Conservation (phyloP, 2,329 filamentous ascomycete genomes). For the Colletotrichum tanaceti region DNA sequence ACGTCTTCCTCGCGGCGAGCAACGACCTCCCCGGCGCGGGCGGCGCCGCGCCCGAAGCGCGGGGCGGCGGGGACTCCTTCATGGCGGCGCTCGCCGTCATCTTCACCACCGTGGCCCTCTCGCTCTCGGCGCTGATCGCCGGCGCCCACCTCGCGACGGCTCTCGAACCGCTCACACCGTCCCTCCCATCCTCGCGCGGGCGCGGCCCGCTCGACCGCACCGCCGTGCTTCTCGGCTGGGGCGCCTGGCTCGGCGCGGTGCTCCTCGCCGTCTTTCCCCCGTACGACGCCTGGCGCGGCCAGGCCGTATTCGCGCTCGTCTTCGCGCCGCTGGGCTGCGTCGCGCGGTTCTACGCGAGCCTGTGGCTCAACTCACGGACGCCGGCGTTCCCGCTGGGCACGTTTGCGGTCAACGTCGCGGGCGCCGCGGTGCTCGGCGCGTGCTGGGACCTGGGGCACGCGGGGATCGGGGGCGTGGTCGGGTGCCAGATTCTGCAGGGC, state of each 20-base stretch:
- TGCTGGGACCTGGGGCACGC: constrained; percentile 82
- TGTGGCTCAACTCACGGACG: constrained; percentile 75
- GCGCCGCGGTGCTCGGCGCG: constrained; percentile 80
- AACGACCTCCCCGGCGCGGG: constrained; percentile 69
- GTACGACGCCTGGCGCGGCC: constrained; percentile 78
- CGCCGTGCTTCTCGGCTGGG: constrained; percentile 73
- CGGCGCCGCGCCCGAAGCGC: constrained; percentile 51
- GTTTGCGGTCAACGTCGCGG: constrained; percentile 82
- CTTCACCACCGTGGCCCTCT: constrained; percentile 78
- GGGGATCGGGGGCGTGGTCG: constrained; percentile 63
- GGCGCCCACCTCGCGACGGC: constrained; percentile 81
- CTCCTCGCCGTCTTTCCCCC: constrained; percentile 79
- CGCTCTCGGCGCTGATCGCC: constrained; percentile 73
- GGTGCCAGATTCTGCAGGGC: constrained; percentile 76
- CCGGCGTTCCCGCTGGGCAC: constrained; percentile 85
- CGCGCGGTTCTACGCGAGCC: constrained; percentile 76
- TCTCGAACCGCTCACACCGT: constrained; percentile 68
- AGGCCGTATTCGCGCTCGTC: constrained; percentile 79
- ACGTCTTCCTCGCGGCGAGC: constrained; percentile 81
- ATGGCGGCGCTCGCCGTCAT: constrained; percentile 82
- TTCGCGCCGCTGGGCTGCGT: constrained; percentile 87
- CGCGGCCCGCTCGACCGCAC: constrained; percentile 73
- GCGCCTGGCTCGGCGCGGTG: constrained; percentile 82
- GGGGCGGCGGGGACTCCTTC: constrained; percentile 83
- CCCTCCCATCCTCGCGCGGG: constrained; percentile 66